A percentile compares a stretch with the other conserved stretches of the same genome.
Conservation (phyloP, 2,329 filamentous ascomycete genomes). For the Ascochyta fabae region DNA sequence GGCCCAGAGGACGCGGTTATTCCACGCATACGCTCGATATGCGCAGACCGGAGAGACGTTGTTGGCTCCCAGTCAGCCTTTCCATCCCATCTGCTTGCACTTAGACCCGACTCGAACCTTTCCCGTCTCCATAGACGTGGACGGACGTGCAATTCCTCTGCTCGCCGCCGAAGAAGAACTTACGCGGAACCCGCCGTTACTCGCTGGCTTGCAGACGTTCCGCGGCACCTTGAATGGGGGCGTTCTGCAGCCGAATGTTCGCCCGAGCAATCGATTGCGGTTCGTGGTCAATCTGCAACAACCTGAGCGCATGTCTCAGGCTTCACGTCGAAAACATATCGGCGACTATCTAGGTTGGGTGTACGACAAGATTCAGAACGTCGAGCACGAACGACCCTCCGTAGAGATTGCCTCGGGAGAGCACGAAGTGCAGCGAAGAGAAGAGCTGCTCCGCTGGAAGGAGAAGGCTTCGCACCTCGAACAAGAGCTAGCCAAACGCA, state of each 20-base stretch:
- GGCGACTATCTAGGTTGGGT: too few species aligned
- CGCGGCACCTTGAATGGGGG: constrained; percentile 30
- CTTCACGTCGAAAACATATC: too few species aligned
- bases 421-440: background rate
- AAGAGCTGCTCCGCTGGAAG: background rate
- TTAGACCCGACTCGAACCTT: background rate
- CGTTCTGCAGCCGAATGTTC: constrained; percentile 29
- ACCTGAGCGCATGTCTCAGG: too few species aligned
- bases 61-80: background rate
- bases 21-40: background rate
- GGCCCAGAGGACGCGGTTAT: background rate
- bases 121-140: background rate
- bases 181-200: background rate
- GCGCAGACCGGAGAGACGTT: background rate
- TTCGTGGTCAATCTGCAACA: background rate
- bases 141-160: background rate
- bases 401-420: background rate
- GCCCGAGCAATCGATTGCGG: background rate
- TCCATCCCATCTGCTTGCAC: background rate
- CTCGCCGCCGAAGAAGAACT: background rate
- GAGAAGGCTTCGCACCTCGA: background rate
- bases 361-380: background rate
- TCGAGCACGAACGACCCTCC: too few species aligned
- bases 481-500: background rate
- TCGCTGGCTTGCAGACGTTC: constrained; percentile 21